Base-by-base conservation (phyloP, 352 stramenopile species). In the Pythium vanterpoolii region DNA sequence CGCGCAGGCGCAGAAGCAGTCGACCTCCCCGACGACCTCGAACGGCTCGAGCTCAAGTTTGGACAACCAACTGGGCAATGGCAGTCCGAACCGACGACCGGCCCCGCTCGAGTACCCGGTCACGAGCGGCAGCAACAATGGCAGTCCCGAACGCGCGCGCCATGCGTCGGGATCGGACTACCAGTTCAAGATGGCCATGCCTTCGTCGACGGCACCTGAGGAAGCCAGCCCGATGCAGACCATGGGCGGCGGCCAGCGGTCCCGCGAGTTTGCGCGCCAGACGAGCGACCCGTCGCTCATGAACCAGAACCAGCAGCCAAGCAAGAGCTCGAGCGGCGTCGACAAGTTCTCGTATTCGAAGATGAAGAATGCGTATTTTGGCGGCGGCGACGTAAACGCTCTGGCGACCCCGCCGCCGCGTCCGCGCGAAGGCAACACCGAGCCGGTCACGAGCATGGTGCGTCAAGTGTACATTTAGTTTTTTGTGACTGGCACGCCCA, bases 41-140 rank as follows among this genome's bases (percentile, higher is more conserved):
- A 80, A 91, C 49, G 83, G 83, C 42, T 89, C 83, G 24, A 92
- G 80, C 65, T 91, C 82, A 57, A 89, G 77, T 40, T 64, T 71
- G 64, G 80, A 92, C 72, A 82, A 86, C 49, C 76, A 74, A 36
- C 54, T 68, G 57, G 36, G 56, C 24, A 66, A 62, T 34, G 46
- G 45, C 26, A 67, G 64, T 45, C 58, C 60, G 8, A 55, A 36
- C 9, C 51, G 58, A 39, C 64, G 64, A 46, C 61, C 56, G 44
- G 13, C 51, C 4, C 56, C 63, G 13, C 24, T 64, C 10, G 62
- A 69, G 2, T 69, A 69, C 42, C 62, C 62, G 16, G 10, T 45
- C 26, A 38, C 47, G 5, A 56, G 11, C 19, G 48, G 52, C 60
- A 79, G 79, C 55, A 85, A 79, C 59, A 69, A 45, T 27, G 73